Base-by-base conservation (phyloP, 257 asterid genomes). In the Solanum pinnatisectum region DNA sequence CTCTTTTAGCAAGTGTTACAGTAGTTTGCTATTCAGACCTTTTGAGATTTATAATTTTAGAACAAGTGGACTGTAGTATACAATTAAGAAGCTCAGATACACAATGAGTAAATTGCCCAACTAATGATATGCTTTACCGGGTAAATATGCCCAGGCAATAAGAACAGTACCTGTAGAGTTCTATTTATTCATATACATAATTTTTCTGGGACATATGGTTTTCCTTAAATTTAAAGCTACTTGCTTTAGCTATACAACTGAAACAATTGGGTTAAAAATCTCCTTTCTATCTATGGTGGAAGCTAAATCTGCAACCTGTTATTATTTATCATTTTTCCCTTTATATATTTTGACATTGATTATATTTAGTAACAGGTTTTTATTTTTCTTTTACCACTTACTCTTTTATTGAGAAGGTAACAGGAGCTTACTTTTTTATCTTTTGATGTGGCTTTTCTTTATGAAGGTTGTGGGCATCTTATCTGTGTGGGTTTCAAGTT, bases 381-480 rank as follows among this genome's bases (percentile, higher is more conserved):
- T 14, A 11, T 3, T 18, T 72, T 18, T 73, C 3, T 15, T 27
- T 4, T 25, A 25, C 23, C 10, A 77, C 36, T 40, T 40, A 6
- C 65, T 56, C 65, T 94, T 36, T 9, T 20, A 20, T 56, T 20
- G 30, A 74, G 82, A 36, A 36, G 49, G 18, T 74, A 74, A 20
- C 30, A 35, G 2, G 11, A 9, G 16, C 84, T 78, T 14, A 13
- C 36, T 0, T 22, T 22, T 30, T 78, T 13, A 94, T 3, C 90
- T 92, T 59, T 93, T 95, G 77, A 96, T 94, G 92, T 94, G 98
- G 98, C 91, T 95, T 35, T 78, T 78, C 37, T 78, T 78, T 78
- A 36, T 78, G 84, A 78, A 78, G 63, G 65, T 77, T 23, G 84
- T 32, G 6, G 37, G 84, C 59, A 74, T 37, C 52, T 35, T 76